Conservation (phyloP, 768 basidiomycete species). For the Piloderma croceum region DNA sequence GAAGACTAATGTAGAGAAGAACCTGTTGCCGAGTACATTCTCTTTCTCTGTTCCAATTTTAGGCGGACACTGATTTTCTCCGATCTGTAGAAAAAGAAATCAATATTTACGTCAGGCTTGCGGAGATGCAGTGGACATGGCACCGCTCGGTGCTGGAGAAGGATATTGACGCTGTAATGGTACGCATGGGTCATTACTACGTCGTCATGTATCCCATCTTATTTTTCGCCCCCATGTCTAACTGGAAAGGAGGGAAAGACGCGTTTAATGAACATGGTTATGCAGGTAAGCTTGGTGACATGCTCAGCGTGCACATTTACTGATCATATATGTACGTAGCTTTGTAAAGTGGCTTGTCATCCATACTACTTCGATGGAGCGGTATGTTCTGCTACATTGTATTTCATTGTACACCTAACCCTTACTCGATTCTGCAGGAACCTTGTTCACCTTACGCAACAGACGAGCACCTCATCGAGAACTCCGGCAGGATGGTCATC, state of each 20-base stretch:
- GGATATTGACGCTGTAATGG: slow-evolving; percentile 99
- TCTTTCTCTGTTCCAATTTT: not conserved
- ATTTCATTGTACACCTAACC: no score
- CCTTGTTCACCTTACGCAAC: slow-evolving; percentile 98
- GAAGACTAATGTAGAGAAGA: slow-evolving; percentile 97
- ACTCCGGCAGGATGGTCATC: slow-evolving; percentile 96
- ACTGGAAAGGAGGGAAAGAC: slow-evolving; percentile 99
- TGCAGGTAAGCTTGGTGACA: slow-evolving; percentile 67
- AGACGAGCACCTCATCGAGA: slow-evolving; percentile 91
- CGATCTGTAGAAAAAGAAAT: slow-evolving; percentile 81
- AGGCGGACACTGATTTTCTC: slow-evolving; percentile 1
- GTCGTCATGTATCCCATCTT: not conserved
- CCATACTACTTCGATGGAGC: slow-evolving; percentile 93
- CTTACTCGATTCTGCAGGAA: no score
- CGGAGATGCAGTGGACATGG: slow-evolving; percentile 98
- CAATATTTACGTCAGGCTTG: slow-evolving; percentile 94
- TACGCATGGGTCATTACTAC: slow-evolving; percentile 24
- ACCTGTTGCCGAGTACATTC: slow-evolving; percentile 74
- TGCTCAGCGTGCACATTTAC: not conserved
- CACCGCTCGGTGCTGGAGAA: slow-evolving; percentile 94
- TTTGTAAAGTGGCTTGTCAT: slow-evolving; percentile 85
- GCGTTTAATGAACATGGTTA: slow-evolving; percentile 96
- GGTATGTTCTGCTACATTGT: no score
- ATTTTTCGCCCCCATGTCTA: slow-evolving; percentile 62
- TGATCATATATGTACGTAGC: slow-evolving; percentile 30